phyloP scores from a whole-genome alignment of 192 early-diverging fungal genomes.

The Entomortierella lignicola region DNA sequence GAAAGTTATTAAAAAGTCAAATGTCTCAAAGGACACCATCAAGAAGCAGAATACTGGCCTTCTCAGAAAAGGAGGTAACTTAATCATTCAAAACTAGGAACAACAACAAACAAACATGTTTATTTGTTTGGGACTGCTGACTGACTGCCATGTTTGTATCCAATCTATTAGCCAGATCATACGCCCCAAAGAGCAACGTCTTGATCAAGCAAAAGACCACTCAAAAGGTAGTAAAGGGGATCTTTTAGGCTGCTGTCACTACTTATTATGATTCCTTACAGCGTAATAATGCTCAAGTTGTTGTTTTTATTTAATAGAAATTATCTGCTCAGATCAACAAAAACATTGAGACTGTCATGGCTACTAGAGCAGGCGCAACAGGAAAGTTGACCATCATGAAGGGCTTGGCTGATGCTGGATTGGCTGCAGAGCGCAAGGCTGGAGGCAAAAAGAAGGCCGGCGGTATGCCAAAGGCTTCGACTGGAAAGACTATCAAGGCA shows the following conservation, averaged over 20 bases:
- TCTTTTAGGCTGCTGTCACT: not conserved
- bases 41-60: conserved; percentile 51
- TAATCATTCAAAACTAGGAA: too few relatives aligned
- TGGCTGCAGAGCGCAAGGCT: conserved; percentile 59
- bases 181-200: conserved; percentile 51
- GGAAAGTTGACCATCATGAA: conserved; percentile 88
- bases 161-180: conserved; percentile 24
- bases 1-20: too few relatives aligned
- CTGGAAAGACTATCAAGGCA: conserved; percentile 36
- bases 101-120: too few relatives aligned
- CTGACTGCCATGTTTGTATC: not conserved
- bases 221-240: conserved; percentile 15
- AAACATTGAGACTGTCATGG: conserved; percentile 73
- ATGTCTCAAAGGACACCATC: conserved; percentile 33
- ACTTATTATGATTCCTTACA: not conserved
- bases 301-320: conserved; percentile 50
- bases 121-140: too few relatives aligned
- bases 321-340: conserved; percentile 64
- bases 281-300: not conserved
- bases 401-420: conserved; percentile 66
- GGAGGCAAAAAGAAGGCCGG: conserved; percentile 63
- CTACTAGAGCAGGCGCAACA: conserved; percentile 75
- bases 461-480: conserved; percentile 46
- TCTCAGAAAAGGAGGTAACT: conserved; percentile 48
- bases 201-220: conserved; percentile 53